A percentile compares a stretch with the other conserved stretches of the same genome.
Evolutionary conservation across 768 basidiomycete species (phyloP).

Genomic region (Clavulina sp.): DNA sequence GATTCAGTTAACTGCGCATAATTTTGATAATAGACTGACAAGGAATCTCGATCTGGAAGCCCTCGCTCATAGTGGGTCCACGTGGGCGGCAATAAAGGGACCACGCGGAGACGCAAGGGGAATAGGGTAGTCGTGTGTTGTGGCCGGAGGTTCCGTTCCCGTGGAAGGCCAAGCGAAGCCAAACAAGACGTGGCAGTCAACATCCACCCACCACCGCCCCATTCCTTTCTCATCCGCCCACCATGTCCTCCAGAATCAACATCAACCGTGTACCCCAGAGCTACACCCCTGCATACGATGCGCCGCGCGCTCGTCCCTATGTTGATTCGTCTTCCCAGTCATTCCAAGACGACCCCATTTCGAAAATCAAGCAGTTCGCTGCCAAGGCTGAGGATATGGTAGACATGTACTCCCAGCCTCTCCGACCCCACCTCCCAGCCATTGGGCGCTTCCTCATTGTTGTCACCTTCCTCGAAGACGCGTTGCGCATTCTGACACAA

Average conservation of each 20-base stretch:
- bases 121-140: background rate
- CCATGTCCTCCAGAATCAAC: slow-evolving; percentile 12
- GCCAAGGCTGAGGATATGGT: slow-evolving; percentile 78
- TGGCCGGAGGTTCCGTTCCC: background rate
- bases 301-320: slow-evolving; percentile 2
- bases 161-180: background rate
- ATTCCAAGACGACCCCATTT: slow-evolving; percentile 38
- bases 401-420: slow-evolving; percentile 82
- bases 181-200: no score
- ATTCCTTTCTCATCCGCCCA: background rate
- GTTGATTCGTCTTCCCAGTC: slow-evolving; percentile 9
- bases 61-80: slow-evolving; percentile 9
- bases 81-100: background rate
- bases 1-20: background rate
- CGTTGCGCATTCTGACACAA: slow-evolving; percentile 80
- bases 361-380: slow-evolving; percentile 52
- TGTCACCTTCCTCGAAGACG: slow-evolving; percentile 95
- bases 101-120: background rate
- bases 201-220: background rate
- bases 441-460: slow-evolving; percentile 95
- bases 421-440: slow-evolving; percentile 85
- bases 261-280: slow-evolving; percentile 12
- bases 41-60: slow-evolving; percentile 48
- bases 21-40: slow-evolving; percentile 23
- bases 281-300: slow-evolving; percentile 7